These are phyloP conservation scores for Puccinia triticina DNA, from an alignment of 1,284 basidiomycete species.

Conservation along the genomic window DNA sequence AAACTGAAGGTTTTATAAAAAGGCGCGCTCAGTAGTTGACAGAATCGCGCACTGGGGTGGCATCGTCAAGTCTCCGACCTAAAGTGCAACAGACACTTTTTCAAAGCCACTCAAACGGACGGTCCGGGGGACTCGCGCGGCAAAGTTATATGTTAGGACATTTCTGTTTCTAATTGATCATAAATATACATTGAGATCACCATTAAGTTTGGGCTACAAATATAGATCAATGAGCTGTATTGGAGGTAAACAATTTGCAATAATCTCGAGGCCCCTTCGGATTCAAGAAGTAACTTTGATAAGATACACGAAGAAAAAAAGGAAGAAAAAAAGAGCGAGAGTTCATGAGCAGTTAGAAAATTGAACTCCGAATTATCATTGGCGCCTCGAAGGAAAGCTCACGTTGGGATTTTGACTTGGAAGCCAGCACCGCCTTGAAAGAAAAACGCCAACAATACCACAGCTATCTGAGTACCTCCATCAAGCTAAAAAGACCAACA, in stretches of 20 bases:
- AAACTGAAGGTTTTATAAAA: no score
- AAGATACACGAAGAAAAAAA: background rate
- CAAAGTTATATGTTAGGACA: no score
- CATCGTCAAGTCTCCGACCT: no score
- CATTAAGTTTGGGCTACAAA: background rate
- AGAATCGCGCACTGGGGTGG: no score
- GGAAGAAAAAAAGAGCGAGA: no score
- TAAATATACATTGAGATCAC: background rate
- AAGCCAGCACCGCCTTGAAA: conserved; percentile 38
- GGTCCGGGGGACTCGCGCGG: no score
- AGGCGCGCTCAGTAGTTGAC: no score
- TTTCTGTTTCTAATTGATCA: background rate
- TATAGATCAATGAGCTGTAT: background rate
- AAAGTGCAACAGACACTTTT: no score
- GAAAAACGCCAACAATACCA: conserved; percentile 17
- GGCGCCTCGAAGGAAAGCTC: background rate
- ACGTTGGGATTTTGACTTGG: conserved; percentile 34
- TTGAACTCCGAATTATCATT: background rate
- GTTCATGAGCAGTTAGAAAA: background rate
- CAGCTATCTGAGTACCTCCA: conserved; percentile 40
- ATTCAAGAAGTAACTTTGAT: conserved; percentile 40
- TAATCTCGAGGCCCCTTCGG: conserved; percentile 36
- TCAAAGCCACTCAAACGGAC: no score
- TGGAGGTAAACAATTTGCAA: conserved; percentile 27
- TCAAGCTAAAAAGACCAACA: conserved; percentile 8